Evolutionary conservation across 257 asterid species (phyloP).

Genomic region (Fraxinus anomala): DNA sequence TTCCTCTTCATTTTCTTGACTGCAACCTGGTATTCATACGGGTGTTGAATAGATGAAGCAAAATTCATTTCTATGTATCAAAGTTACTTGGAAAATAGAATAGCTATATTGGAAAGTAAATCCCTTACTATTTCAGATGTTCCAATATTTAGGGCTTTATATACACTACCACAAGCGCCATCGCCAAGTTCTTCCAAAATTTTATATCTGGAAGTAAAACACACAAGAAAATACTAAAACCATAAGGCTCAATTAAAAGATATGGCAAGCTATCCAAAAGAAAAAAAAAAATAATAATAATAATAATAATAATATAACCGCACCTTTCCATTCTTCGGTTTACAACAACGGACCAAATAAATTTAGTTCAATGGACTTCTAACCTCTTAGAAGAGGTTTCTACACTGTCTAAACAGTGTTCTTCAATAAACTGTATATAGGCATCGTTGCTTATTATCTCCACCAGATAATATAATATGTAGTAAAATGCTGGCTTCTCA

Average conservation of each 20-base stretch:
- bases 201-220: conserved; percentile 60
- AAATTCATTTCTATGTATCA: not conserved
- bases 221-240: conserved; percentile 22
- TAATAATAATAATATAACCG: conserved; percentile 19
- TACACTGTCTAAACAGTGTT: conserved; percentile 66
- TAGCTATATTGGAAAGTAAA: conserved; percentile 6
- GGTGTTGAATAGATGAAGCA: conserved; percentile 23
- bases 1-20: conserved; percentile 93
- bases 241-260: conserved; percentile 22
- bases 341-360: conserved; percentile 32
- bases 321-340: conserved; percentile 75
- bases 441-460: conserved; percentile 38
- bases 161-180: conserved; percentile 91
- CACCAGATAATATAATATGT: conserved; percentile 62
- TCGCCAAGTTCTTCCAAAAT: conserved; percentile 85
- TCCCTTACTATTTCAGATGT: conserved; percentile 81
- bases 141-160: conserved; percentile 76
- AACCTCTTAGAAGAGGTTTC: conserved; percentile 63
- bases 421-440: conserved; percentile 51
- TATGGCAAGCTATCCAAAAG: conserved; percentile 3
- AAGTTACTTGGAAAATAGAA: conserved; percentile 18
- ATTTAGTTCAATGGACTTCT: conserved; percentile 54
- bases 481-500: conserved; percentile 61
- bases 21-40: conserved; percentile 65
- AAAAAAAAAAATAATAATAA: not conserved